phyloP scores from a whole-genome alignment of 2,329 filamentous ascomycete species.

The Exserohilum rostratum region DNA sequence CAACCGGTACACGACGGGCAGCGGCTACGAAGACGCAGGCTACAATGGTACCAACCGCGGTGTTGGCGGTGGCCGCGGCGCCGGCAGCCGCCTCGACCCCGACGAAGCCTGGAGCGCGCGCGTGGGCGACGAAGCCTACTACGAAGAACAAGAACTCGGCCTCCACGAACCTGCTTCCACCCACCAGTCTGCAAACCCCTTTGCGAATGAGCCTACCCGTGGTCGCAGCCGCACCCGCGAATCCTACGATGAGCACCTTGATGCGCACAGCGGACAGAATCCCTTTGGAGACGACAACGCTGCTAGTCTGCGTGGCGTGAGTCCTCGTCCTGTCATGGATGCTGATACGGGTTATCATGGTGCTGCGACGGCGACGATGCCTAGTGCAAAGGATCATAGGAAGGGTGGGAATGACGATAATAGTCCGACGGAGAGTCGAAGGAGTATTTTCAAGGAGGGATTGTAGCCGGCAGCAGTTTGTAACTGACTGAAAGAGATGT shows the following conservation, averaged over 20 bases:
- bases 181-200: conserved; percentile 47
- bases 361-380: conserved; percentile 49
- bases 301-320: conserved; percentile 68
- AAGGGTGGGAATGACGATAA: conserved; percentile 53
- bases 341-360: conserved; percentile 51
- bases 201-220: conserved; percentile 43
- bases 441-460: conserved; percentile 73
- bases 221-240: conserved; percentile 59
- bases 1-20: conserved; percentile 69
- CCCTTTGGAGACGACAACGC: conserved; percentile 53
- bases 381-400: conserved; percentile 44
- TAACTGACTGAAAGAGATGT: too few relatives aligned
- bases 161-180: conserved; percentile 51
- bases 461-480: conserved; percentile 51
- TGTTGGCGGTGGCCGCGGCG: conserved; percentile 44
- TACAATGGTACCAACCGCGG: conserved; percentile 34
- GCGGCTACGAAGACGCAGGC: conserved; percentile 73
- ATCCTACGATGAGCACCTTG: conserved; percentile 41
- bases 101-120: conserved; percentile 86
- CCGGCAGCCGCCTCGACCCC: conserved; percentile 71
- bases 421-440: conserved; percentile 68
- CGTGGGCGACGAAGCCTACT: conserved; percentile 77
- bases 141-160: conserved; percentile 78
- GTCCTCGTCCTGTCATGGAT: conserved; percentile 69
- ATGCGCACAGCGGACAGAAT: conserved; percentile 38